Evolutionary conservation across 352 stramenopile species (phyloP).

Genomic region (Phytophthora kernoviae): DNA sequence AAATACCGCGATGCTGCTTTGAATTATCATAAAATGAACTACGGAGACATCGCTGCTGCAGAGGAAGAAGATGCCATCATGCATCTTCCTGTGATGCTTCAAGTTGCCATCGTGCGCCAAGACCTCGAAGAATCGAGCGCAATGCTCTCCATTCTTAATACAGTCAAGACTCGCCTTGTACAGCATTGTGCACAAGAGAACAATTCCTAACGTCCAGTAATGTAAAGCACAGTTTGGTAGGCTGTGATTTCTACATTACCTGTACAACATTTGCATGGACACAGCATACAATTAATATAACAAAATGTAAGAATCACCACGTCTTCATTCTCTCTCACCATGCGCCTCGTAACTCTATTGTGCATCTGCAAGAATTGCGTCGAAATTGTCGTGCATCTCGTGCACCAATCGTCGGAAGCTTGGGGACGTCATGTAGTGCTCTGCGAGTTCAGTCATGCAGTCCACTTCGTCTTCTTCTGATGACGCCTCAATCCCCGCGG

Average conservation of each 20-base stretch:
- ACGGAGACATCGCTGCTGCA: slow-evolving; percentile 68
- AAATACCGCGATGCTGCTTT: slow-evolving; percentile 83
- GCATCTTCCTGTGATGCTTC: slow-evolving; percentile 89
- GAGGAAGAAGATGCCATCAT: slow-evolving; percentile 91
- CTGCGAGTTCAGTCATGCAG: slow-evolving; percentile 29
- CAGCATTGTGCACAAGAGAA: slow-evolving; percentile 64
- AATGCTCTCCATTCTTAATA: slow-evolving; percentile 82
- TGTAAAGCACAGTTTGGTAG: not conserved
- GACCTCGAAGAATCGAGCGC: slow-evolving; percentile 70
- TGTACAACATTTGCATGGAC: slow-evolving; percentile 24
- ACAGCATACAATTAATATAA: slow-evolving; percentile 8
- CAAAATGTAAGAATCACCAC: slow-evolving; percentile 8
- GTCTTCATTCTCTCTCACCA: slow-evolving; percentile 1
- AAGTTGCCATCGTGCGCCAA: slow-evolving; percentile 72
- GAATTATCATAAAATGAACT: slow-evolving; percentile 90
- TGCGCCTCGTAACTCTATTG: slow-evolving; percentile 2
- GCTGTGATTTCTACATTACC: too few species aligned
- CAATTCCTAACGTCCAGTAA: slow-evolving; percentile 33
- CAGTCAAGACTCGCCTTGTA: slow-evolving; percentile 68
- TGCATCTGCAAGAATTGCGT: slow-evolving; percentile 10
- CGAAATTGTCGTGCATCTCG: slow-evolving; percentile 45
- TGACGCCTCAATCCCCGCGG: not conserved
- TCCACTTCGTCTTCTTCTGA: slow-evolving; percentile 1
- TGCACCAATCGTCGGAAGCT: slow-evolving; percentile 44
- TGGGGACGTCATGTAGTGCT: slow-evolving; percentile 34